Conservation (phyloP, 805 yeast genomes). For the Candida cerambycidarum region DNA sequence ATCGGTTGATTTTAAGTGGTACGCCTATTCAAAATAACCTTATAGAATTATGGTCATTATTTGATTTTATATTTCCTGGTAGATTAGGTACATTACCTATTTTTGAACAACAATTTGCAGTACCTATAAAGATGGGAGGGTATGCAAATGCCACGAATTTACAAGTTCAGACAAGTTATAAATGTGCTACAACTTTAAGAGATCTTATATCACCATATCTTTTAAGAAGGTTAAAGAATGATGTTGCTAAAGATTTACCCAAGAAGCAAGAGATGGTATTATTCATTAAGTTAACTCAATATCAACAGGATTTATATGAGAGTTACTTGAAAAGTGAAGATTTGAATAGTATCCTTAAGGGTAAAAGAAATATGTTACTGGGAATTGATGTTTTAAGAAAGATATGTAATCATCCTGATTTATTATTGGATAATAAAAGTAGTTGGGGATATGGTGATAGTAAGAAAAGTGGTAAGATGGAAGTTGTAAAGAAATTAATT, state of each 20-base stretch:
- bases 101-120: slow-evolving; percentile 86
- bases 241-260: slow-evolving; percentile 94
- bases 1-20: slow-evolving; percentile 87
- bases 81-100: slow-evolving; percentile 92
- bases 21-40: slow-evolving; percentile 96
- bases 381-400: slow-evolving; percentile 91
- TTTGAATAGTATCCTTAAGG: slow-evolving; percentile 64
- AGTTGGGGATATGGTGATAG: slow-evolving; percentile 54
- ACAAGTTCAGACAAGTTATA: slow-evolving; percentile 94
- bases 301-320: slow-evolving; percentile 72
- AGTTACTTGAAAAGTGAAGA: slow-evolving; percentile 78
- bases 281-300: slow-evolving; percentile 80
- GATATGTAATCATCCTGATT: slow-evolving; percentile 95
- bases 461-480: slow-evolving; percentile 80
- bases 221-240: slow-evolving; percentile 82
- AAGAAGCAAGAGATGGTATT: slow-evolving; percentile 91
- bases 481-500: slow-evolving; percentile 74
- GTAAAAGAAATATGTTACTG: slow-evolving; percentile 76
- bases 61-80: slow-evolving; percentile 95
- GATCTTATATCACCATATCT: slow-evolving; percentile 89
- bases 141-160: slow-evolving; percentile 95
- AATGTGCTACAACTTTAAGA: slow-evolving; percentile 88
- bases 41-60: slow-evolving; percentile 89
- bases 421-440: slow-evolving; percentile 38
- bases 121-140: slow-evolving; percentile 96